These are phyloP conservation scores for Vicia villosa DNA, from an alignment of 306 rosid species.

Conservation along the genomic window DNA sequence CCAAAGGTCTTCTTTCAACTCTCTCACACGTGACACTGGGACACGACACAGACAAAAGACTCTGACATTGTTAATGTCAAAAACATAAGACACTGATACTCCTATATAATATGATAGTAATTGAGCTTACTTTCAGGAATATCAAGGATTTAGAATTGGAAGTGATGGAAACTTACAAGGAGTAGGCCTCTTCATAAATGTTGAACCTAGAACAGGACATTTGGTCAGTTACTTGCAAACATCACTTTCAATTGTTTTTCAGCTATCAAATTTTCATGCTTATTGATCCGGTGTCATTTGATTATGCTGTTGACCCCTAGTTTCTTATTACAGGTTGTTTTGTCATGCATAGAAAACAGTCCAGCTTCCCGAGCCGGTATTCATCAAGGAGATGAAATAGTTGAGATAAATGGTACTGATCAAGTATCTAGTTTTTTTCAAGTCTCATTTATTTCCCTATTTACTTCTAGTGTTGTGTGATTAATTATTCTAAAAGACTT, in stretches of 20 bases:
- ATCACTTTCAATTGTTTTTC: neutral
- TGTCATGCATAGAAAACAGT: conserved; percentile 82
- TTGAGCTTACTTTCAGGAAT: conserved; percentile 72
- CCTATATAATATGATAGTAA: too few relatives aligned
- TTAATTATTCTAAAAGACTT: neutral
- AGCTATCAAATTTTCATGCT: conserved; percentile 2
- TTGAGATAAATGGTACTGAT: conserved; percentile 79
- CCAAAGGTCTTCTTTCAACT: conserved; percentile 70
- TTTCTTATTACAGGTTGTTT: conserved; percentile 62
- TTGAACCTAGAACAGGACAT: conserved; percentile 84
- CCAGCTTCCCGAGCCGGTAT: conserved; percentile 98
- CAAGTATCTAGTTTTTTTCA: neutral
- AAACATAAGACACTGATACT: too few relatives aligned
- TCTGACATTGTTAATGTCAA: too few relatives aligned
- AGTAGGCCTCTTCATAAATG: conserved; percentile 86
- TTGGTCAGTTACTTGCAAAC: conserved; percentile 59
- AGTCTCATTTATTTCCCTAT: too few relatives aligned
- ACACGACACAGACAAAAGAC: too few relatives aligned
- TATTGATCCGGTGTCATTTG: conserved; percentile 12
- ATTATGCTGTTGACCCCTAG: conserved; percentile 7
- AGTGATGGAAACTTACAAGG: conserved; percentile 93
- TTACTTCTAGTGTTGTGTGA: too few relatives aligned
- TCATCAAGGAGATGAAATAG: conserved; percentile 90
- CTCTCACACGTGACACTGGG: too few relatives aligned
- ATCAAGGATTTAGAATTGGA: conserved; percentile 87